Evolutionary conservation across 1,139 yeast species (phyloP), one percentile per base, ranked within the genome.

Genomic region (Candida pseudocylindracea): DNA sequence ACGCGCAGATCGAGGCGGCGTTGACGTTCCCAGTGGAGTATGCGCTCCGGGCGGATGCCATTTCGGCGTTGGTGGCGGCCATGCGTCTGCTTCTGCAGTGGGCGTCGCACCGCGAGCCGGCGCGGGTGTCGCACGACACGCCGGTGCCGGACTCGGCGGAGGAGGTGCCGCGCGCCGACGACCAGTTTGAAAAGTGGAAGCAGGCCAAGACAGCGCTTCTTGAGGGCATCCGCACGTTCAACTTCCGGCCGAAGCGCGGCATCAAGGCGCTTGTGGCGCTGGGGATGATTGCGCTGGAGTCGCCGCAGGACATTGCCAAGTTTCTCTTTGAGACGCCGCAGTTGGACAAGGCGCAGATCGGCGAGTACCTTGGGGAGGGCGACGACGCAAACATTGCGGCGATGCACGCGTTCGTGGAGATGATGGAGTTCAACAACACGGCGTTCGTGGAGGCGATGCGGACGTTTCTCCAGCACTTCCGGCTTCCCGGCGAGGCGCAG

Each of bases 401-500:
- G 29, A 83, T 88, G 96, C 95, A 85, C 53, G 76, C 85, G 4
- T 88, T 88, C 56, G 93, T 88, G 27, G 94, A 85, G 46, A 56
- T 65, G 40, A 72, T 88, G 73, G 85, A 83, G 37, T 88, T 88
- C 47, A 55, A 65, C 10, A 60, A 61, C 32, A 52, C 66, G 39
- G 60, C 69, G 1, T 83, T 88, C 46, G 91, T 85, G 8, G 93
- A 74, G 42, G 92, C 96, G 0, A 59, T 91, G 57, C 67, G 98
- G 43, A 58, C 57, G 9, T 81, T 81, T 45, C 61, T 91, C 37
- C 98, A 91, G 49, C 63, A 72, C 31, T 91, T 91, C 53, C 64
- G 98, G 48, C 62, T 91, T 37, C 98, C 99, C 0, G 99, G 99
- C 32, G 99, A 91, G 54, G 85, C 95, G 2, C 99, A 91, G 53